Evolutionary conservation across 139 green algal species (phyloP), one percentile per base, ranked within the genome.

Genomic region (Limnomonas spitsbergensis): DNA sequence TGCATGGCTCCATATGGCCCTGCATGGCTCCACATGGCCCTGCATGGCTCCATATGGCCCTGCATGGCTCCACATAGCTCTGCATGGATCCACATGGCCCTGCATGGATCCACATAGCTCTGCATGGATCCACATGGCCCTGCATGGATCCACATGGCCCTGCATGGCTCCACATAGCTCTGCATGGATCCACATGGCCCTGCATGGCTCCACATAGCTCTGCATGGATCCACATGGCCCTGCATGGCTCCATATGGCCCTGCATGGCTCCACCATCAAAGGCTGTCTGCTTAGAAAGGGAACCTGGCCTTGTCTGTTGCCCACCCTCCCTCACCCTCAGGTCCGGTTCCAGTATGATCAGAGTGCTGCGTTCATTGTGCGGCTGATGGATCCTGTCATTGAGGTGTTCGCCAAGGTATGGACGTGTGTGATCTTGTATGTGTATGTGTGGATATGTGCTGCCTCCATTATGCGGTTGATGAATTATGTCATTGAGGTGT

Each of bases 331-430:
- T 29, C 47, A 29, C 24, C 27, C 26, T 20, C 76, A 80, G 76
- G 76, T 86, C 39, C 76, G 94, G 38, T 98, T 98, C 85, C 92
- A 98, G 89, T 98, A 97, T 81, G 92, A 92, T 9, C 86, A 92
- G 67, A 94, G 56, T 42, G 78, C 81, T 1, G 69, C 77, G 34
- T 96, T 90, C 80, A 80, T 98, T 7, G 78, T 76, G 9, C 69
- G 66, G 14, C 66, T 95, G 0, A 82, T 95, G 78, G 94, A 98
- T 77, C 94, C 94, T 0, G 53, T 95, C 14, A 40, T 95, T 7
- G 87, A 87, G 1, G 80, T 82, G 27, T 97, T 92, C 77, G 86
- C 80, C 37, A 73, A 89, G 74, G 83, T 79, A 47, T 1, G 40
- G n/a, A 40, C 36, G 77, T 6, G 27, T 36, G 29, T 72, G 27